Conservation (phyloP, 1,284 basidiomycete species). For the Kalmanozyma brasiliensis region DNA sequence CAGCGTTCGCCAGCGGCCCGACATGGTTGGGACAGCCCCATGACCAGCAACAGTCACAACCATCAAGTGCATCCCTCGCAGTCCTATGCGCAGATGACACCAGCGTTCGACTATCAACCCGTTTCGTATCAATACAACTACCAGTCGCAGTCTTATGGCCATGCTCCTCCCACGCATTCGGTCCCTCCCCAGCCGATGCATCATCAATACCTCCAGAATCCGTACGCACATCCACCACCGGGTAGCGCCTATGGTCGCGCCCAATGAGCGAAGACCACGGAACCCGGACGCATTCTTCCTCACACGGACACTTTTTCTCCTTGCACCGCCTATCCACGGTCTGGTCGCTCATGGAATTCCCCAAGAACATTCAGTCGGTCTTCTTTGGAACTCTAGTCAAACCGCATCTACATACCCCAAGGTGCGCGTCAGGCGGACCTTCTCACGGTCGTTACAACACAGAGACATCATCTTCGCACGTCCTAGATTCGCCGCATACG, state of each 20-base stretch:
- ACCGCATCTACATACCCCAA: conserved; percentile 8
- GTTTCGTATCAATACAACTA: conserved; percentile 3
- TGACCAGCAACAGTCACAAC: conserved; percentile 35
- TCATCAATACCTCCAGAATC: conserved; percentile 21
- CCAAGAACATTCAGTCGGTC: conserved; percentile 3
- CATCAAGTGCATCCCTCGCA: conserved; percentile 26
- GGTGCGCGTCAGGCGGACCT: no score
- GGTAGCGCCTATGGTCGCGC: no score
- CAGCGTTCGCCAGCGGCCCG: conserved; percentile 21
- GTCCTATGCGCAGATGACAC: conserved; percentile 13
- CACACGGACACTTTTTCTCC: background rate
- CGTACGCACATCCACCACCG: background rate
- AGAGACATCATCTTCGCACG: conserved; percentile 4
- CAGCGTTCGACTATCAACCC: conserved; percentile 18
- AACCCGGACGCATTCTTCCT: no score
- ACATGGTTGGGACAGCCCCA: conserved; percentile 33
- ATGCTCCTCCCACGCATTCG: conserved; percentile 8
- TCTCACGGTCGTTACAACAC: no score
- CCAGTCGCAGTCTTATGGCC: conserved; percentile 4
- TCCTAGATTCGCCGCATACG: conserved; percentile 1
- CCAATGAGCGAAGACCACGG: no score
- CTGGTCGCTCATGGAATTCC: conserved; percentile 1
- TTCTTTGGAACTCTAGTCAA: conserved; percentile 1
- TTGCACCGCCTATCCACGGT: conserved; percentile 4
- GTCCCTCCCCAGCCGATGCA: conserved; percentile 13